Evolutionary conservation across 148 eudicot genomes (phyloP).

Genomic region (Nepenthes mirabilis): DNA sequence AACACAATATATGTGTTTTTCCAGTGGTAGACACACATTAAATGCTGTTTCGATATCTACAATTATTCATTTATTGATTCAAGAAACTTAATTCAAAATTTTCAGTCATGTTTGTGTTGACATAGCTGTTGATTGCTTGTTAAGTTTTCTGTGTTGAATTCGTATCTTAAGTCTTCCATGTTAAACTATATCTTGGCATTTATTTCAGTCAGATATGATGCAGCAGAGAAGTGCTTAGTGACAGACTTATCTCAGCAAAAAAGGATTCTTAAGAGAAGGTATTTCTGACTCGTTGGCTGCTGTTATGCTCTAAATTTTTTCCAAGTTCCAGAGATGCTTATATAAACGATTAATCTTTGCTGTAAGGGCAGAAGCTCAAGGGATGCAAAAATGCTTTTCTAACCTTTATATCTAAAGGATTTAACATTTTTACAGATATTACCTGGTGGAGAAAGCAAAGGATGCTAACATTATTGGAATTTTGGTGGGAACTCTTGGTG

Average conservation of each 20-base stretch:
- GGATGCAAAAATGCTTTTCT: too few species aligned
- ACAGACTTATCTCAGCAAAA: conserved; percentile 55
- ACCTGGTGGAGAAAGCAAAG: conserved; percentile 92
- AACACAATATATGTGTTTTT: too few species aligned
- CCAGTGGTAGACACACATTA: too few species aligned
- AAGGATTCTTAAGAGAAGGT: conserved; percentile 93
- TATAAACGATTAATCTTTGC: too few species aligned
- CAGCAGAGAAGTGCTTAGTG: conserved; percentile 34
- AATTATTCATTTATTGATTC: too few species aligned
- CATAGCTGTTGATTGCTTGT: too few species aligned
- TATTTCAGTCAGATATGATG: conserved; percentile 83
- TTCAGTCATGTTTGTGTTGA: too few species aligned
- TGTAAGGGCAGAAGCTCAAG: too few species aligned
- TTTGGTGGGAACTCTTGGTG: conserved; percentile 95
- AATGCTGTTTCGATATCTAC: too few species aligned
- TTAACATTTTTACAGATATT: conserved; percentile 47
- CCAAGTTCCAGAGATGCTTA: too few species aligned
- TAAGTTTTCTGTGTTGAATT: not conserved
- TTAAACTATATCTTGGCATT: conserved; percentile 12
- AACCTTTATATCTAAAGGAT: not conserved
- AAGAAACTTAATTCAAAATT: too few species aligned
- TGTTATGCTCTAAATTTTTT: not conserved
- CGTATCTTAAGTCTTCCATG: not conserved
- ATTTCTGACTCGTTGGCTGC: not conserved
- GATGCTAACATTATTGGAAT: conserved; percentile 92